Evolutionary conservation across 306 rosid species (phyloP), one percentile per base, ranked within the genome.

Genomic region (Acacia acuminata): DNA sequence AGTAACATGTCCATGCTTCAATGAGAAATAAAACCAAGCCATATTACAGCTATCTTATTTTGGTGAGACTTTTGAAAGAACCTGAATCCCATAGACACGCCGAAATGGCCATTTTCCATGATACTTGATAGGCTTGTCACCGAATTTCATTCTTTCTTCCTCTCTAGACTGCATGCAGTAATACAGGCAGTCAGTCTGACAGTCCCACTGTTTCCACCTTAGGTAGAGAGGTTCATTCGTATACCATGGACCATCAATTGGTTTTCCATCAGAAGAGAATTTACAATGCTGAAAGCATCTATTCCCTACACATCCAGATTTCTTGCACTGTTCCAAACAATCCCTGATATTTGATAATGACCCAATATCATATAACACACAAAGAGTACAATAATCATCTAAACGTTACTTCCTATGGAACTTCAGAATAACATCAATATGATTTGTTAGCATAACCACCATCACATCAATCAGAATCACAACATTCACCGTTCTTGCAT

Each of bases 171-270:
- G 85, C 97, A 91, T 94, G 92, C 99, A 96, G 85, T 94, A 87
- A 85, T 96, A 91, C 63, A 91, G 86, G 80, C 99, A 96, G 82
- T 92, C 99, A 38, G 91, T 91, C 65, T 87, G 91, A 85, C 99
- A 96, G 81, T 96, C 99, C 98, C 99, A 96, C 77, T 89, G 99
- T 87, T 96, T 96, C 99, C 98, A 94, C 78, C 90, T 85, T 84
- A 91, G 78, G 81, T 94, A 96, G 60, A 94, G 92, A 30, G 99
- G 99, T 75, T 96, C 99, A 63, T 94, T 97, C 87, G 89, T 87
- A 87, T 96, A 96, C 99, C 99, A 96, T 9, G 98, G 97, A 81
- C 97, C 99, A 89, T 92, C 98, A 75, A 96, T 82, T 73, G 99
- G 93, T 84, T 94, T 92, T 85, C 97, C 99, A 84, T 96, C 97